Evolutionary conservation across 2,329 filamentous ascomycete species (phyloP).

Genomic region (Fusarium pseudocircinatum): DNA sequence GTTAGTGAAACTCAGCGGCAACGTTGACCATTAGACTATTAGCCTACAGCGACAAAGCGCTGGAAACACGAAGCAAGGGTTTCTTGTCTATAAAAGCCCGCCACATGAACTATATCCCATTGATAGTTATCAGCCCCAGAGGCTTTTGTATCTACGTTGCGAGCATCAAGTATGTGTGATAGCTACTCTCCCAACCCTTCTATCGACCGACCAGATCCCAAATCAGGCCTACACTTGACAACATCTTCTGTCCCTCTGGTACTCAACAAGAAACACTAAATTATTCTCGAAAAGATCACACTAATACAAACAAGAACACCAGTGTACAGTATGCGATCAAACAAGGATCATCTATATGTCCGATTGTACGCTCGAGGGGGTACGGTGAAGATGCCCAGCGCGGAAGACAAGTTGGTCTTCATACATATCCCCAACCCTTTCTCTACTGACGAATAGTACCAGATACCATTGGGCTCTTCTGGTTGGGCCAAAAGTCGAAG

Average conservation of each 20-base stretch:
- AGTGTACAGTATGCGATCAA: not conserved
- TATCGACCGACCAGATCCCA: not conserved
- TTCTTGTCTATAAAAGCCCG: not conserved
- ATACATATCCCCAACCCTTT: not conserved
- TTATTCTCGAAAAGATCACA: fast-evolving
- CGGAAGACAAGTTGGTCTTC: not conserved
- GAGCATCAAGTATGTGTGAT: not conserved
- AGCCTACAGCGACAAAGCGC: not conserved
- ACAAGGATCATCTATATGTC: not conserved
- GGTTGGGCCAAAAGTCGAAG: not conserved
- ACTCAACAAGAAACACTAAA: not conserved
- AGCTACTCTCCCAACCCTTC: not conserved
- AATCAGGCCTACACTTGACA: no score
- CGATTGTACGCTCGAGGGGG: not conserved
- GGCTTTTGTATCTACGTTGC: not conserved
- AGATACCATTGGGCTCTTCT: not conserved
- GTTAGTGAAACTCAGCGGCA: not conserved
- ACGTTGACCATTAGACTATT: not conserved
- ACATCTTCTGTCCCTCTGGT: not conserved
- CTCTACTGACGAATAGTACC: not conserved
- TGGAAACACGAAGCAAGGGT: not conserved
- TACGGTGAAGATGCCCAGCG: not conserved
- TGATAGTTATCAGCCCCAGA: fast-evolving
- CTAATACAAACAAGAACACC: not conserved
- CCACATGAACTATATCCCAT: not conserved